A percentile compares a stretch with the other conserved stretches of the same genome.
phyloP scores from a whole-genome alignment of 176 grass and related monocot genomes.

The Carex littledalei region DNA sequence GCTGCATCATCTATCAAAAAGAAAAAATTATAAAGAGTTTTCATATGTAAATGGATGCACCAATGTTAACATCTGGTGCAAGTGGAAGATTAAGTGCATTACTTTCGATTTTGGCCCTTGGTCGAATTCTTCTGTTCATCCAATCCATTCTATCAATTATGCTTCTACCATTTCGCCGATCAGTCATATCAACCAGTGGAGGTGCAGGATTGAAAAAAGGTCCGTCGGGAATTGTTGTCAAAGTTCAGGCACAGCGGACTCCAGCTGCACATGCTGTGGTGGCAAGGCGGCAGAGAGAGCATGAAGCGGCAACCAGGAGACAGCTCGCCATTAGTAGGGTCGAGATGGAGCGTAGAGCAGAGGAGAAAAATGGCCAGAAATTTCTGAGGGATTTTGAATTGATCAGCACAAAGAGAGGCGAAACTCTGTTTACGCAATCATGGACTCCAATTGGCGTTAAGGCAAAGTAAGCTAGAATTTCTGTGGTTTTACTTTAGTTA shows the following conservation, averaged over 20 bases:
- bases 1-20: neutral
- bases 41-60: neutral
- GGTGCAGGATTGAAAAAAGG: neutral
- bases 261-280: slow-evolving; percentile 19
- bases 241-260: slow-evolving; percentile 23
- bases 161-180: slow-evolving; percentile 47
- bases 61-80: slow-evolving; percentile 65
- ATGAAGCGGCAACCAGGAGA: slow-evolving; percentile 35
- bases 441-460: slow-evolving; percentile 42
- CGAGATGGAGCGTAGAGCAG: slow-evolving; percentile 30
- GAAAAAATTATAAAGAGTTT: neutral
- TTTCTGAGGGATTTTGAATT: slow-evolving; percentile 44
- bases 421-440: slow-evolving; percentile 75
- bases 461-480: slow-evolving; percentile 1
- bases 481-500: neutral
- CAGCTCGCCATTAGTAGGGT: slow-evolving; percentile 41
- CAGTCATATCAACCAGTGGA: neutral
- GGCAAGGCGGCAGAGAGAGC: slow-evolving; percentile 42
- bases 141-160: slow-evolving; percentile 45
- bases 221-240: neutral
- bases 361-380: slow-evolving; percentile 11
- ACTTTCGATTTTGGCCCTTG: slow-evolving; percentile 55
- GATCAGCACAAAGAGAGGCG: slow-evolving; percentile 46
- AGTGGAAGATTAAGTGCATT: slow-evolving; percentile 53
- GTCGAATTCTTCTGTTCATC: slow-evolving; percentile 41